Conservation (phyloP, 2,329 filamentous ascomycete genomes). For the Fusarium clavum region DNA sequence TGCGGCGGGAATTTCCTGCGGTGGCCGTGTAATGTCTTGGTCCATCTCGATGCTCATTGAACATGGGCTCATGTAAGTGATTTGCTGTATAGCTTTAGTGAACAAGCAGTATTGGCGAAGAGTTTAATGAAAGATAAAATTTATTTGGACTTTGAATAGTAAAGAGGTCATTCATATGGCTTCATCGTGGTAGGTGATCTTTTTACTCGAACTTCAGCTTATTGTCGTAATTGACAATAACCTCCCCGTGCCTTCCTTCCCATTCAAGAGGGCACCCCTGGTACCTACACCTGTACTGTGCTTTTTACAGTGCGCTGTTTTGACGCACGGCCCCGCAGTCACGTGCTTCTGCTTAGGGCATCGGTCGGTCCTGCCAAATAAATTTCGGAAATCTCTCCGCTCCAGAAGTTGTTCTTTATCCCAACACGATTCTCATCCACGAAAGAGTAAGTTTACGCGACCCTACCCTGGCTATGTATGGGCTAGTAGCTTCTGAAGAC, state of each 20-base stretch:
- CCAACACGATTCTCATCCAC: constrained; percentile 60
- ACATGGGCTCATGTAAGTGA: constrained; percentile 38
- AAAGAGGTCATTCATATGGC: background rate
- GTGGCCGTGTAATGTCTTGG: constrained; percentile 3
- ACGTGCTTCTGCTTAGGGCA: background rate
- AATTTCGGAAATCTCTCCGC: constrained; percentile 48
- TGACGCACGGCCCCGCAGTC: background rate
- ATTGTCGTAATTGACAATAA: constrained; percentile 19
- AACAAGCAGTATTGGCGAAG: constrained; percentile 7
- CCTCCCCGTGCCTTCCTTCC: constrained; percentile 18
- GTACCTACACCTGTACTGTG: background rate
- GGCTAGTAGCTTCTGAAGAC: constrained; percentile 13
- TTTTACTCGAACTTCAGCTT: background rate
- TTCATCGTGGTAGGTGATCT: background rate
- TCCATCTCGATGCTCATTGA: constrained; percentile 35
- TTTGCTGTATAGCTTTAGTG: constrained; percentile 6
- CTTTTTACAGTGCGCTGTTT: fast-evolving
- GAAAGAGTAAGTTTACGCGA: constrained; percentile 53
- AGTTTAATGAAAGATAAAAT: background rate
- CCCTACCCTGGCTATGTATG: constrained; percentile 20
- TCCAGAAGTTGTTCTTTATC: constrained; percentile 54
- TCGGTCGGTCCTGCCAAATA: background rate
- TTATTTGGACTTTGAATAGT: background rate
- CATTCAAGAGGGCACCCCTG: background rate
- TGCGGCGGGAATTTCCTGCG: constrained; percentile 42